phyloP scores from a whole-genome alignment of 2,329 filamentous ascomycete genomes.

The Hymenoscyphus occultus region DNA sequence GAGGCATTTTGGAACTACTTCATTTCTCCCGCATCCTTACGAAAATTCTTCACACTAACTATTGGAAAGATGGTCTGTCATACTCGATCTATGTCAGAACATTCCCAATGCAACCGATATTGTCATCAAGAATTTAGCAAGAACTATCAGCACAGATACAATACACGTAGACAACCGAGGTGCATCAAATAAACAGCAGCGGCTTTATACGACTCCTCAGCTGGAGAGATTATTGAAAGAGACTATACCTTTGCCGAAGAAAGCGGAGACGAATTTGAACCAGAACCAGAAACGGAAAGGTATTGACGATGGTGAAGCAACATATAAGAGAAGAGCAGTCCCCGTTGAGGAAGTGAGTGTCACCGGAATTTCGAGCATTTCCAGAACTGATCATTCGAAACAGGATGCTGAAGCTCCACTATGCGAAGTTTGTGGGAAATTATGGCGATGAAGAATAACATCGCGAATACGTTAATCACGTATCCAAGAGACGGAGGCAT shows the following conservation, averaged over 20 bases:
- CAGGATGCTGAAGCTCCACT: not conserved
- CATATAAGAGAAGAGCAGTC: not conserved
- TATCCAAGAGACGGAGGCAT: not conserved
- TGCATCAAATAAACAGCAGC: not conserved
- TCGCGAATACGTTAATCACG: not conserved
- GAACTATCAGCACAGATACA: not conserved
- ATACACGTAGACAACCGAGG: not conserved
- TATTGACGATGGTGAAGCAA: not conserved
- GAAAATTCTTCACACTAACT: not conserved
- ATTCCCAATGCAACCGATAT: not conserved
- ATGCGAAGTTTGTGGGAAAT: not conserved
- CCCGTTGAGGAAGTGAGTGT: not conserved
- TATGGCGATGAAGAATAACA: not conserved
- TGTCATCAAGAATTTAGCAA: not conserved
- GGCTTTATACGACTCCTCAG: not conserved
- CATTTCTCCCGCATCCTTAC: too few species aligned
- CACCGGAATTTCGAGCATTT: not conserved
- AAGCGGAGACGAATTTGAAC: not conserved
- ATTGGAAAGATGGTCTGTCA: not conserved
- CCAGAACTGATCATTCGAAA: not conserved
- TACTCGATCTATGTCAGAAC: not conserved
- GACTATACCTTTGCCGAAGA: not conserved
- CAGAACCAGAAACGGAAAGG: not conserved
- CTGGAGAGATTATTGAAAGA: not conserved
- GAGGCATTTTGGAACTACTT: too few species aligned